Conservation (phyloP, 805 yeast genomes). For the Priceomyces castillae region DNA sequence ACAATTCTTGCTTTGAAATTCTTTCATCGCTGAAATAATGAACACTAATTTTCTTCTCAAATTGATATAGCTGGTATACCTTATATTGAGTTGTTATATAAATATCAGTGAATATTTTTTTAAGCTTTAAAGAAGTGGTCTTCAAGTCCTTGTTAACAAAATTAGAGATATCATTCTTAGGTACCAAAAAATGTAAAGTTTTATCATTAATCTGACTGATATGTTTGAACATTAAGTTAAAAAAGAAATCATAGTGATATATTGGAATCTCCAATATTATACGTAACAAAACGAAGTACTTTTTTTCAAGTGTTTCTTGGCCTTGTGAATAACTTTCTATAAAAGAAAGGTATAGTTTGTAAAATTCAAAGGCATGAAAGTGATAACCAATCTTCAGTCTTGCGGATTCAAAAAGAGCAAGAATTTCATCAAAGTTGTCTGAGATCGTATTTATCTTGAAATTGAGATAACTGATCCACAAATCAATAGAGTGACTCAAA, state of each 20-base stretch:
- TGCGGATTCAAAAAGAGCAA: constrained; percentile 44
- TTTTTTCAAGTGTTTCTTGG: constrained; percentile 23
- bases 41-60: constrained; percentile 41
- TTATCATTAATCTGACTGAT: constrained; percentile 20
- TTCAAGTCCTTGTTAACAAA: constrained; percentile 21
- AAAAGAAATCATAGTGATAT: constrained; percentile 51
- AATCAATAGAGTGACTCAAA: constrained; percentile 43
- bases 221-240: constrained; percentile 33
- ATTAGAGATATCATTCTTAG: constrained; percentile 14
- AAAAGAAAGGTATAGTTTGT: constrained; percentile 46
- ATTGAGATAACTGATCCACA: constrained; percentile 51
- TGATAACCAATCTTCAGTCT: constrained; percentile 50
- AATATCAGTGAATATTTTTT: constrained; percentile 49
- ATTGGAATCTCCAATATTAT: constrained; percentile 54
- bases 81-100: constrained; percentile 56
- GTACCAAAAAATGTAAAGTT: constrained; percentile 16
- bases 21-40: constrained; percentile 37
- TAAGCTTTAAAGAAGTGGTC: constrained; percentile 33
- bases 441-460: constrained; percentile 35
- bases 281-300: constrained; percentile 44
- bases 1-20: constrained; percentile 46
- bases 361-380: constrained; percentile 50
- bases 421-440: constrained; percentile 26
- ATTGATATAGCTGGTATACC: constrained; percentile 47
- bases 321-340: constrained; percentile 32